Base-by-base conservation (phyloP, 192 early-diverging fungal species). In the Piromyces sp. region DNA sequence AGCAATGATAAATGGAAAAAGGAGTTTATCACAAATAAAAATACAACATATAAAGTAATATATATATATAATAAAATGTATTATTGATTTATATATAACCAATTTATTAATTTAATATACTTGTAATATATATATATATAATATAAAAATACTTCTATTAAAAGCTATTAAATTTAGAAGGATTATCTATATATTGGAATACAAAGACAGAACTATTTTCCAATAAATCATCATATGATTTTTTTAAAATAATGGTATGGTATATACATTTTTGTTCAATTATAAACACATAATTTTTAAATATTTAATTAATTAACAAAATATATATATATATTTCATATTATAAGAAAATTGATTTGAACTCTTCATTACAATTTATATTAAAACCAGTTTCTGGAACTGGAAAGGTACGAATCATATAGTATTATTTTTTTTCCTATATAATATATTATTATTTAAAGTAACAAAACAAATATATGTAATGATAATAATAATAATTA, bases 301-400 rank as follows among this genome's bases (percentile, higher is more conserved):
- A 86, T 31, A 89, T 82, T n/a, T n/a, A n/a, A n/a, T n/a, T n/a
- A n/a, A n/a, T n/a, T n/a, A n/a, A n/a, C n/a, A n/a, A n/a, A n/a
- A 78, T 22, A 81, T 33, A 30, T 84, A 79, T 30, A 37, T 79
- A 15, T 16, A 9, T n/a, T n/a, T n/a, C n/a, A n/a, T n/a, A n/a
- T n/a, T 33, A 33, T 5, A 37, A 78, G 79, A 37, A 68, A 28
- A 84, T 80, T 36, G n/a, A 29, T 31, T 31, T 38, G 0, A 84
- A 91, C 40, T 91, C 51, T n/a, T n/a, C 51, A 22, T n/a, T 92
- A 79, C 93, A 95, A 81, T 97, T 95, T 82, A 93, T 99, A 30
- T 84, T 99, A 30, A 93, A 93, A 84, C 97, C 97, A 3, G 95
- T 99, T 0, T 95, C 94, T 26, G 97, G 96, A 6, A 88, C 89